Conservation (phyloP, 208 protist species). For the Wallacemonas rigidus region DNA sequence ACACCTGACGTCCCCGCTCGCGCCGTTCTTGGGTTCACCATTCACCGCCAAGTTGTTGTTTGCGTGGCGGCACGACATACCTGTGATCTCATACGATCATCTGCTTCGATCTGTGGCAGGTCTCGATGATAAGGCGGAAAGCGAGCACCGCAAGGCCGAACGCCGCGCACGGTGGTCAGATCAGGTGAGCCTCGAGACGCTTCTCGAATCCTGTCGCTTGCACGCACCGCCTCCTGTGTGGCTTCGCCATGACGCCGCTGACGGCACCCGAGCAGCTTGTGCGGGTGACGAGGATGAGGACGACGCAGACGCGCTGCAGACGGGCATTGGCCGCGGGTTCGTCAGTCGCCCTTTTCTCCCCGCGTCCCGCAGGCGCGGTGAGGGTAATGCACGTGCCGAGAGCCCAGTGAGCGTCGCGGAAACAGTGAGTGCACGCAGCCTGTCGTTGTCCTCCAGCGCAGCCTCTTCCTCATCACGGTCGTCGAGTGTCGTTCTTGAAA, state of each 20-base stretch:
- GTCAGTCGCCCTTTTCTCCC: neutral
- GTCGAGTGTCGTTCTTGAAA: neutral
- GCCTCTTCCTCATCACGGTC: neutral
- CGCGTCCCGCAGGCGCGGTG: neutral
- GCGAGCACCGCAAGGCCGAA: neutral
- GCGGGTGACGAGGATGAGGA: conserved; percentile 4
- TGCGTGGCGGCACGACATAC: conserved; percentile 65
- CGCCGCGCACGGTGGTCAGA: conserved; percentile 9
- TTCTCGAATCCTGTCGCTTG: conserved; percentile 35
- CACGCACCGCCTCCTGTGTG: neutral
- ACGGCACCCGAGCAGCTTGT: neutral
- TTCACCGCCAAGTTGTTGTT: conserved; percentile 64
- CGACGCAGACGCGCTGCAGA: neutral
- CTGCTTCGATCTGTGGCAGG: conserved; percentile 30
- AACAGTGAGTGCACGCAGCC: neutral
- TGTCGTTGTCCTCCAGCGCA: neutral
- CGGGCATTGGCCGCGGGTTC: neutral
- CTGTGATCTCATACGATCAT: conserved; percentile 61
- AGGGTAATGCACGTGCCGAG: neutral
- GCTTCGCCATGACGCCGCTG: conserved; percentile 7
- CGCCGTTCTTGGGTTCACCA: neutral
- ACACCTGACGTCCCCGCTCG: neutral
- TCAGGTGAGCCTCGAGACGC: conserved; percentile 41
- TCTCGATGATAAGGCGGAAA: neutral
- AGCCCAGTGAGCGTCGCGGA: conserved; percentile 1